Conservation (phyloP, 331 rosid genomes). For the Ulmus americana region DNA sequence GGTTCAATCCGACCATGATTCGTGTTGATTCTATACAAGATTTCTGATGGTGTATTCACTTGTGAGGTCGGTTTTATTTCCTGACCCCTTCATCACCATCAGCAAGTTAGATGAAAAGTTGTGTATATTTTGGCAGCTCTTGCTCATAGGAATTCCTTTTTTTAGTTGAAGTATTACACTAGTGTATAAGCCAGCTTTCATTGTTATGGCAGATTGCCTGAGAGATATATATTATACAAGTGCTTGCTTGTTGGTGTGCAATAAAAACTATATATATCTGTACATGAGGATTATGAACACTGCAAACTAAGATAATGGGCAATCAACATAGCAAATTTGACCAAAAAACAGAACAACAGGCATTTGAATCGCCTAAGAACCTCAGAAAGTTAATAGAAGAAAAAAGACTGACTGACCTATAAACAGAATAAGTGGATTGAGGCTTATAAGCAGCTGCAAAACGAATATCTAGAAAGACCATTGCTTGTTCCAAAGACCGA, state of each 20-base stretch:
- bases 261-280: conserved; percentile 23
- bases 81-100: conserved; percentile 43
- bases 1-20: conserved; percentile 58
- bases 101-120: conserved; percentile 4
- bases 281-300: background rate
- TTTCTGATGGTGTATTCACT: conserved; percentile 29
- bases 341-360: background rate
- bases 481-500: no score
- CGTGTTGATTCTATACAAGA: conserved; percentile 42
- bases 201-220: conserved; percentile 33
- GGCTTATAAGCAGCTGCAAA: no score
- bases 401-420: no score
- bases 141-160: conserved; percentile 24
- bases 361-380: background rate
- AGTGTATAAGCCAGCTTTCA: conserved; percentile 16
- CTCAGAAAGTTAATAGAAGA: no score
- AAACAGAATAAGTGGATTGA: no score
- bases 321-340: background rate
- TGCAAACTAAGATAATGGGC: background rate
- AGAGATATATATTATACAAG: conserved; percentile 27
- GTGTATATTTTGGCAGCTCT: conserved; percentile 30
- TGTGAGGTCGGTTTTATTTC: conserved; percentile 47
- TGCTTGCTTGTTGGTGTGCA: conserved; percentile 31
- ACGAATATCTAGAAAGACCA: no score
- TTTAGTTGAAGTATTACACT: conserved; percentile 15